phyloP scores from a whole-genome alignment of 352 stramenopile species.

The Globisporangium recalcitrans region DNA sequence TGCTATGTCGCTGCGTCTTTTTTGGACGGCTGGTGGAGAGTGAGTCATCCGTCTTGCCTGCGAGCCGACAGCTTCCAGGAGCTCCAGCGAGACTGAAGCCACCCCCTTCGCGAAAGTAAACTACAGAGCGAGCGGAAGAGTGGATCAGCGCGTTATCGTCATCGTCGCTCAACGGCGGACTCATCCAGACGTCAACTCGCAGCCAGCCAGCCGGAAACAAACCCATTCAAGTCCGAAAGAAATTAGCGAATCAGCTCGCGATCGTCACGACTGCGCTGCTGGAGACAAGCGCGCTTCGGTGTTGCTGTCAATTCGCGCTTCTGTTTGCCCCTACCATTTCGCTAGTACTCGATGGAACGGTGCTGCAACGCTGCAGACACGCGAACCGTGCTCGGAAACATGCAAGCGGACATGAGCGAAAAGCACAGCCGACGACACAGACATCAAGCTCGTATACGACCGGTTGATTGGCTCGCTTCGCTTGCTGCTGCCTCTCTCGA shows the following conservation, averaged over 20 bases:
- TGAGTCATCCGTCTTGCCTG: background rate
- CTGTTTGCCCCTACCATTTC: background rate
- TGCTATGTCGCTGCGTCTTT: slow-evolving; percentile 6
- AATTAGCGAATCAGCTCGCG: background rate
- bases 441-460: too few species aligned
- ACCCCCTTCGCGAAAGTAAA: background rate
- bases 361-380: background rate
- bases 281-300: background rate
- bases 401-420: background rate
- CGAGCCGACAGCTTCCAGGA: background rate
- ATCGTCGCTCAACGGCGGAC: background rate
- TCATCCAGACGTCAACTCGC: background rate
- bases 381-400: background rate
- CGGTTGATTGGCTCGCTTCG: background rate
- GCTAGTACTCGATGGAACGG: background rate
- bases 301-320: background rate
- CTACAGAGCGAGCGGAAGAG: background rate
- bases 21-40: background rate
- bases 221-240: background rate
- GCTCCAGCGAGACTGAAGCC: background rate
- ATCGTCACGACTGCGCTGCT: background rate
- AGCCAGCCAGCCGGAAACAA: background rate
- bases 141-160: too few species aligned
- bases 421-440: too few species aligned
- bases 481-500: background rate